Evolutionary conservation across 495 filamentous ascomycete species (phyloP).

Genomic region (Melanomma pulvis-pyrius): DNA sequence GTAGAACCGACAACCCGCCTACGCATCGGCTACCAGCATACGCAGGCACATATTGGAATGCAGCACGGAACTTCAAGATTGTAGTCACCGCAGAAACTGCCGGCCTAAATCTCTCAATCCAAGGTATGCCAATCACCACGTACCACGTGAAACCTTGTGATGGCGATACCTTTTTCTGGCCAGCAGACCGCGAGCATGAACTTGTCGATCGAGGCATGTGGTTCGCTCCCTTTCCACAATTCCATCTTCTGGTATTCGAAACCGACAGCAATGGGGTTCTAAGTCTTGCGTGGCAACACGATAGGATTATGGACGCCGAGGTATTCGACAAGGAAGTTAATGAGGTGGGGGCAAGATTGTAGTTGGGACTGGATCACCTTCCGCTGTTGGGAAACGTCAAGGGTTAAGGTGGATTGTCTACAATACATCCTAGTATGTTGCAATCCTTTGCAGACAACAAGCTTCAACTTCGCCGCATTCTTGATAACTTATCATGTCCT

Average conservation of each 20-base stretch:
- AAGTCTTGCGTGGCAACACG: conserved; percentile 15
- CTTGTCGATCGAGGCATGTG: conserved; percentile 8
- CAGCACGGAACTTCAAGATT: conserved; percentile 7
- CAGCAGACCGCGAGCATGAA: conserved; percentile 4
- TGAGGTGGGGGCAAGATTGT: background rate
- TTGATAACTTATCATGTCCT: too few species aligned
- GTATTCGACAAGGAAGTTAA: background rate
- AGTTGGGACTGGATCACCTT: background rate
- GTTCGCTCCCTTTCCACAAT: background rate
- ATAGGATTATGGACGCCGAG: conserved; percentile 1
- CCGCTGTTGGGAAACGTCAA: too few species aligned
- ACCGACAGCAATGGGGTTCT: background rate
- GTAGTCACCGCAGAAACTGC: background rate
- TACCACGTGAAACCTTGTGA: conserved; percentile 5
- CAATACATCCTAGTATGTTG: too few species aligned
- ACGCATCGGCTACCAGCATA: background rate
- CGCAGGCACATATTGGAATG: conserved; percentile 1
- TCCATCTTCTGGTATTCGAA: conserved; percentile 2
- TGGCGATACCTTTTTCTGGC: conserved; percentile 17
- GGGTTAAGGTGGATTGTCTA: too few species aligned
- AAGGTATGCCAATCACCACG: background rate
- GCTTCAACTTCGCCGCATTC: too few species aligned
- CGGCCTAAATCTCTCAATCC: background rate
- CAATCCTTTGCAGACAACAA: too few species aligned
- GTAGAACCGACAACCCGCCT: conserved; percentile 1